A percentile compares a stretch with the other conserved stretches of the same genome.
Evolutionary conservation across 208 protist species (phyloP).

Genomic region (Porcisia hertigi): DNA sequence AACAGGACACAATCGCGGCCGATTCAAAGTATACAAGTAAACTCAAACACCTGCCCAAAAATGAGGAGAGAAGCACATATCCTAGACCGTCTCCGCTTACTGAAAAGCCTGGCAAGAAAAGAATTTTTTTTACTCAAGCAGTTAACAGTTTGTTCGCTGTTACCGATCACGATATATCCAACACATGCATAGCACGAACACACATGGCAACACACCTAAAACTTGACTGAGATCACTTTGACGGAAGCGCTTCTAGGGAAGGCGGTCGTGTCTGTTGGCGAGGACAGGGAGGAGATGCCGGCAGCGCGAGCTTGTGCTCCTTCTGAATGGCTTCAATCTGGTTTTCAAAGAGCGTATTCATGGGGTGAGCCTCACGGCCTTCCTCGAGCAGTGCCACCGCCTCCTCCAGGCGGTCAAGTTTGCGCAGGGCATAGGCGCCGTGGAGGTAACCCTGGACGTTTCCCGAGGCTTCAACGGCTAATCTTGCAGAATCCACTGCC

Average conservation of each 20-base stretch:
- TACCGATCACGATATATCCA: not conserved
- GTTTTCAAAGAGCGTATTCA: constrained; percentile 53
- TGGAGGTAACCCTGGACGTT: constrained; percentile 88
- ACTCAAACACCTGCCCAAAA: not conserved
- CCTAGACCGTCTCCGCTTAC: not conserved
- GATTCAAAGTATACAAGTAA: not conserved
- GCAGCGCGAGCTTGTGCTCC: constrained; percentile 43
- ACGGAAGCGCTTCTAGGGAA: not conserved
- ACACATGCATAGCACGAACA: not conserved
- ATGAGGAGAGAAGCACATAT: not conserved
- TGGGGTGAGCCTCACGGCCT: constrained; percentile 68
- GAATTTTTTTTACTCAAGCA: not conserved
- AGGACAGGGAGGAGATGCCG: constrained; percentile 7
- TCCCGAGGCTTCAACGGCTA: constrained; percentile 62
- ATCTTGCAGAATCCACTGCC: constrained; percentile 53
- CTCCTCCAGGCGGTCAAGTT: constrained; percentile 54
- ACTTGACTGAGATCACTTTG: not conserved
- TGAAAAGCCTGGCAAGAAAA: not conserved
- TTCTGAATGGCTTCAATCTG: constrained; percentile 56
- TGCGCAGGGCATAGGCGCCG: constrained; percentile 67
- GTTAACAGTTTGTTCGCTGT: not conserved
- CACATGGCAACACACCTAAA: too few relatives aligned
- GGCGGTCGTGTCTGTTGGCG: not conserved
- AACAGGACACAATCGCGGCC: not conserved
- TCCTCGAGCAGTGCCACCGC: constrained; percentile 62